These are phyloP conservation scores for Vigna hirtella DNA, from an alignment of 306 rosid genomes.

Conservation along the genomic window DNA sequence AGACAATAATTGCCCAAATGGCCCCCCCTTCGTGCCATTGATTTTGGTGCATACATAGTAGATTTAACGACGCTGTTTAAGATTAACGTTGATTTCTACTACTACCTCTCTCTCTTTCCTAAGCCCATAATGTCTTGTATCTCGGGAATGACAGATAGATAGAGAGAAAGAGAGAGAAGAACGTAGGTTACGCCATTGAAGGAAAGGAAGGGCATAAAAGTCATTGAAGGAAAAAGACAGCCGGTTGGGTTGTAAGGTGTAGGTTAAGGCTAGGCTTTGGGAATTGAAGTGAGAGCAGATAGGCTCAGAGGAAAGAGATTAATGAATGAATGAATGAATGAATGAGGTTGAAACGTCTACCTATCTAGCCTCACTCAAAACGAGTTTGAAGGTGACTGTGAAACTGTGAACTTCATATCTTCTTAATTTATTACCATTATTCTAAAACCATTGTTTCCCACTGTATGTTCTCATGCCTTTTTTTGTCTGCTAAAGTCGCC, in stretches of 20 bases:
- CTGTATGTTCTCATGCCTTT: constrained; percentile 32
- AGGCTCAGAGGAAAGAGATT: constrained; percentile 42
- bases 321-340: not conserved
- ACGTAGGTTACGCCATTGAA: constrained; percentile 53
- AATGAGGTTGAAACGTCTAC: constrained; percentile 54
- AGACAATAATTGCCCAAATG: constrained; percentile 50
- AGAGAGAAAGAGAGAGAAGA: constrained; percentile 38
- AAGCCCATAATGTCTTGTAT: constrained; percentile 44
- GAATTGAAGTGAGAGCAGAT: constrained; percentile 80
- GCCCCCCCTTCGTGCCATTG: not conserved
- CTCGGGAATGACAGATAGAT: constrained; percentile 78
- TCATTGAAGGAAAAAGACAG: constrained; percentile 54
- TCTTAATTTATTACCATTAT: constrained; percentile 5
- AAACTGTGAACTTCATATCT: not conserved
- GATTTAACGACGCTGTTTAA: constrained; percentile 50
- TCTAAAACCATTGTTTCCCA: not conserved
- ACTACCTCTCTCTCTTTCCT: constrained; percentile 2
- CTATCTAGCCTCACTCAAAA: not conserved
- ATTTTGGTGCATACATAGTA: constrained; percentile 38
- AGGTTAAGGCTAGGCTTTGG: constrained; percentile 86
- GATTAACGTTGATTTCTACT: constrained; percentile 21
- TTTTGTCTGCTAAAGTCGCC: constrained; percentile 33
- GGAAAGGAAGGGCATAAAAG: constrained; percentile 53
- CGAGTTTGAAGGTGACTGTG: not conserved
- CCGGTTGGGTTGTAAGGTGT: constrained; percentile 79